Evolutionary conservation across 2,329 filamentous ascomycete genomes (phyloP).

Genomic region (Tetracladium maxilliforme): DNA sequence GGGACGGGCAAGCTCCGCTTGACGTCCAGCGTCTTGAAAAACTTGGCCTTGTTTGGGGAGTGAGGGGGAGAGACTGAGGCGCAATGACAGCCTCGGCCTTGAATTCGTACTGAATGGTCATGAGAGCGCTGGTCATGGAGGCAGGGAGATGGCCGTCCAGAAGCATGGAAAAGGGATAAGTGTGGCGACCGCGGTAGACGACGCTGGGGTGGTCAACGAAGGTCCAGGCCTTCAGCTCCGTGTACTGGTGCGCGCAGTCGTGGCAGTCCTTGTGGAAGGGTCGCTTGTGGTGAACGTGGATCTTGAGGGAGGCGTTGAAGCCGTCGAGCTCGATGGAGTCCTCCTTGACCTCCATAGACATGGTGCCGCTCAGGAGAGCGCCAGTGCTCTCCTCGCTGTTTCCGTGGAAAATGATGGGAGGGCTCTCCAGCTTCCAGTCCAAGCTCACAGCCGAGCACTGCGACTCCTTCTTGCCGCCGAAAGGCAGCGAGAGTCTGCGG

Average conservation of each 20-base stretch:
- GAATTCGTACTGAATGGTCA: conserved; percentile 67
- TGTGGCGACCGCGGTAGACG: conserved; percentile 44
- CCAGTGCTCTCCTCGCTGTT: conserved; percentile 61
- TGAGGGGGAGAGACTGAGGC: conserved; percentile 37
- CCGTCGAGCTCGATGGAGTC: conserved; percentile 51
- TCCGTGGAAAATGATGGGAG: conserved; percentile 75
- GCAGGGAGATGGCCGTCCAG: conserved; percentile 78
- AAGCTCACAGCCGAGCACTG: conserved; percentile 8
- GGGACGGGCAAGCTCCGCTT: conserved; percentile 63
- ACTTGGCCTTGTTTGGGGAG: conserved; percentile 42
- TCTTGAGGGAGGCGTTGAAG: conserved; percentile 58
- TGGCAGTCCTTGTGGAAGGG: conserved; percentile 68
- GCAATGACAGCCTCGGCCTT: too few relatives aligned
- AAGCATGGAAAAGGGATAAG: conserved; percentile 80
- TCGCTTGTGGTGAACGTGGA: conserved; percentile 63
- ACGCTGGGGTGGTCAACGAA: conserved; percentile 44
- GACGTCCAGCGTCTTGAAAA: conserved; percentile 55
- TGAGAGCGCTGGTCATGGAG: conserved; percentile 59
- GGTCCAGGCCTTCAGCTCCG: conserved; percentile 65
- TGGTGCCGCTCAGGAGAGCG: conserved; percentile 70
- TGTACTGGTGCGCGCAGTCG: conserved; percentile 58
- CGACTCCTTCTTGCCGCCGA: too few relatives aligned
- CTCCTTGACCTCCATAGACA: conserved; percentile 60
- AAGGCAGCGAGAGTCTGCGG: too few relatives aligned
- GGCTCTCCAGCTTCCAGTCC: conserved; percentile 59